These are phyloP conservation scores for Iris pallida DNA, from an alignment of 116 monocot genomes.

Conservation along the genomic window DNA sequence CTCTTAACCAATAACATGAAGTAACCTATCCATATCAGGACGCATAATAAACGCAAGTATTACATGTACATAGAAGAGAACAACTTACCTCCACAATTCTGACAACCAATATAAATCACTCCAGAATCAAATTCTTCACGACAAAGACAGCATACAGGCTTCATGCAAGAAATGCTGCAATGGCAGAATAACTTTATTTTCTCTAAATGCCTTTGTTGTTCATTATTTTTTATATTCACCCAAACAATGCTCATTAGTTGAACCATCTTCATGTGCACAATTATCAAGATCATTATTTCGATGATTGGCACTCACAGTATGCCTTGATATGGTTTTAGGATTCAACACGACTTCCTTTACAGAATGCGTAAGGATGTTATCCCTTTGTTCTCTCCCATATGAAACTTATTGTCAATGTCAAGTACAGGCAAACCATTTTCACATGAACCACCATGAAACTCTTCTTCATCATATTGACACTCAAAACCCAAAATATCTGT, in stretches of 20 bases:
- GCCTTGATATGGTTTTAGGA: background rate
- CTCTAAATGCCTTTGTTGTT: conserved; percentile 43
- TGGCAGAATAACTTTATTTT: conserved; percentile 51
- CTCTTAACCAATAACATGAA: background rate
- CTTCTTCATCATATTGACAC: conserved; percentile 4
- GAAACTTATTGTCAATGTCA: background rate
- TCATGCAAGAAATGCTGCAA: conserved; percentile 9
- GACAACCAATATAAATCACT: conserved; percentile 64
- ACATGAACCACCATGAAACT: background rate
- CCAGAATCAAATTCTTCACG: conserved; percentile 41
- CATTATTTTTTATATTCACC: conserved; percentile 14
- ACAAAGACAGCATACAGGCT: conserved; percentile 60
- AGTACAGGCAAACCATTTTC: background rate
- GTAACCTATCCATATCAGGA: background rate
- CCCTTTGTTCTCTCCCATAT: background rate
- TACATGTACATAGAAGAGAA: conserved; percentile 1
- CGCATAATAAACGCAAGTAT: background rate
- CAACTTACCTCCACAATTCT: conserved; percentile 71
- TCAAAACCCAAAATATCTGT: background rate
- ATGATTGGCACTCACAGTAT: background rate
- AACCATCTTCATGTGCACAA: background rate
- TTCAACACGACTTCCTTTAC: background rate
- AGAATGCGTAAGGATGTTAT: background rate
- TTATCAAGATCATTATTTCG: too few relatives aligned
- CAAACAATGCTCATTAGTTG: too few relatives aligned